Evolutionary conservation across 2,329 filamentous ascomycete species (phyloP), one percentile per base, ranked within the genome.

Genomic region (Fusarium liriodendri): DNA sequence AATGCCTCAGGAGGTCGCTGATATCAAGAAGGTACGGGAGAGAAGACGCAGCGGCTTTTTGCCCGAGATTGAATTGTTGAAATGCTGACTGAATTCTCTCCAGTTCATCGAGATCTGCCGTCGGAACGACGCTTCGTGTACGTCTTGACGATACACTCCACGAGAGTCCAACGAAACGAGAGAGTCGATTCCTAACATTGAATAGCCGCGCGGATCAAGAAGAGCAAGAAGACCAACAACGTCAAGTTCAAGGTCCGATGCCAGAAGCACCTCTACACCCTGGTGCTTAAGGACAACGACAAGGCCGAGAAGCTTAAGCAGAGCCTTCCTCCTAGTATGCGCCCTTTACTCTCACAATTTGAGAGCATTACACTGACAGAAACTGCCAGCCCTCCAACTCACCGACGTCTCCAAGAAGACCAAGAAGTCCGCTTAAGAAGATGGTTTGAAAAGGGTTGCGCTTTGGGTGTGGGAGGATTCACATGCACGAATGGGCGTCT

Each of bases 201-300:
- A 68, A 69, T 38, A 96, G 94, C 94, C 87, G 94, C 94, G 84
- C 92, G 94, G 86, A 95, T 96, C 90, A 96, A 98, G 95, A 97
- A 97, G 91, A 97, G 93, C 92, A 93, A 92, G 87, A 92, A 93
- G 89, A 89, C 89, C 84, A 91, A 93, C 85, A 93, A 96, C 90
- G 95, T 97, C 93, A 99, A 99, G 94, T 98, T 99, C 95, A 99
- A 99, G 95, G 96, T 99, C 91, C 95, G 97, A 87, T 98, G 97
- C 93, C 90, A 94, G 86, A 92, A 92, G 84, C 92, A 97, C 90
- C 90, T 99, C 81, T 99, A 99, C 94, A 98, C 97, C 81, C 93
- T 99, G 82, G 94, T 97, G 85, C 93, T 99, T 83, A 98, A 98
- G 92, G 97, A 99, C 89, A 91, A 92, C 84, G 97, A 98, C 85